Percentiles rank a stretch among this genome's conserved stretches.
Evolutionary conservation across 1,284 basidiomycete genomes (phyloP).

Genomic region (Leccinum huronense): DNA sequence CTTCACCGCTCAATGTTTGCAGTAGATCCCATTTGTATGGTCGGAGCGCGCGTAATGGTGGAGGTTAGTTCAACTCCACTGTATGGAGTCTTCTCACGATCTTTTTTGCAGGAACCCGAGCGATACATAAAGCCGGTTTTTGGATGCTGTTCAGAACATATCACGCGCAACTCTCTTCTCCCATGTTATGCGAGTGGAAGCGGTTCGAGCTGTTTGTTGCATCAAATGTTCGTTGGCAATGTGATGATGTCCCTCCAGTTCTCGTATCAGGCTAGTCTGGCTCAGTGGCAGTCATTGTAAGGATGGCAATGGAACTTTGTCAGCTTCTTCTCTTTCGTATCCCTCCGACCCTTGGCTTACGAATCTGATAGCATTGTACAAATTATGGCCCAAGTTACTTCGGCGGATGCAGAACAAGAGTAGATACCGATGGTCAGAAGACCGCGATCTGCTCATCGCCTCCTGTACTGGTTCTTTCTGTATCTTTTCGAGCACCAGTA

Average conservation of each 20-base stretch:
- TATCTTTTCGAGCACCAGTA: constrained; percentile 93
- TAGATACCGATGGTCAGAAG: constrained; percentile 59
- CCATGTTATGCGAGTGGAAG: constrained; percentile 78
- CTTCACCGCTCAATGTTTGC: constrained; percentile 82
- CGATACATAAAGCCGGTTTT: constrained; percentile 61
- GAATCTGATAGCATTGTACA: constrained; percentile 68
- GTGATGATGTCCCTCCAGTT: constrained; percentile 44
- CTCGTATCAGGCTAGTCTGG: constrained; percentile 89
- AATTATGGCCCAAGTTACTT: constrained; percentile 81
- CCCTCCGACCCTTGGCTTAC: constrained; percentile 17
- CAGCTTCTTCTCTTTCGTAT: constrained; percentile 28
- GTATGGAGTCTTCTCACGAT: constrained; percentile 5
- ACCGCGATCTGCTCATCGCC: constrained; percentile 75
- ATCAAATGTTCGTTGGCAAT: not conserved
- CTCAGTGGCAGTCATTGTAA: constrained; percentile 83
- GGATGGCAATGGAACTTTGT: constrained; percentile 91
- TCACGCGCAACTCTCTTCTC: constrained; percentile 84
- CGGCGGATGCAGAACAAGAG: constrained; percentile 67
- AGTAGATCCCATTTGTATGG: constrained; percentile 85
- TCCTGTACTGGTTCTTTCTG: constrained; percentile 88
- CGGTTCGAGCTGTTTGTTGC: constrained; percentile 53
- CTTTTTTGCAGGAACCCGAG: constrained; percentile 53
- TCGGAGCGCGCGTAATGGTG: constrained; percentile 84
- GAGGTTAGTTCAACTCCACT: constrained; percentile 49
- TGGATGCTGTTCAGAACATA: constrained; percentile 81